A percentile compares a stretch with the other conserved stretches of the same genome.
Evolutionary conservation across 805 yeast species (phyloP).

Genomic region (Candida hungchunana): DNA sequence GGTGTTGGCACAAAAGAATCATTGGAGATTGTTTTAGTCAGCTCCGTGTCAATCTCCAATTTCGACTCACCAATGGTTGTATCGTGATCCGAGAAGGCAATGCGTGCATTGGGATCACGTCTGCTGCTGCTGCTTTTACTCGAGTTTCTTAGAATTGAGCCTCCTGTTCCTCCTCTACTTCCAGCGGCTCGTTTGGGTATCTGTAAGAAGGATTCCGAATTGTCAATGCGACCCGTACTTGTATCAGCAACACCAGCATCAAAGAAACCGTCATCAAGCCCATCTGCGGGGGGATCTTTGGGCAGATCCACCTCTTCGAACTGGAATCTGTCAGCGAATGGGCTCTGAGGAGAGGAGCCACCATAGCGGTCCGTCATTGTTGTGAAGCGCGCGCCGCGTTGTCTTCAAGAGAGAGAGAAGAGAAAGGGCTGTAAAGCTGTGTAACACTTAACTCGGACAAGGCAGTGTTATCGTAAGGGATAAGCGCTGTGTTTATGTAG

Average conservation of each 20-base stretch:
- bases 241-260: too few relatives aligned
- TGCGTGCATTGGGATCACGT: slow-evolving; percentile 20
- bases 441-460: too few relatives aligned
- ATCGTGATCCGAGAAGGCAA: slow-evolving; percentile 22
- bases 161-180: slow-evolving; percentile 9
- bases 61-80: slow-evolving; percentile 18
- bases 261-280: too few relatives aligned
- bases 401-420: neutral
- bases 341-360: slow-evolving; percentile 22
- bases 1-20: slow-evolving; percentile 27
- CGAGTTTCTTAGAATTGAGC: slow-evolving; percentile 23
- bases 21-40: slow-evolving; percentile 16
- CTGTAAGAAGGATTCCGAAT: slow-evolving; percentile 4
- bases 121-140: slow-evolving; percentile 10
- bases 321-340: slow-evolving; percentile 24
- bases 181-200: slow-evolving; percentile 13
- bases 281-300: slow-evolving; percentile 12
- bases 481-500: too few relatives aligned
- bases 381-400: neutral
- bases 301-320: slow-evolving; percentile 26
- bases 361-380: slow-evolving; percentile 12
- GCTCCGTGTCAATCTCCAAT: slow-evolving; percentile 7
- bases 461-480: too few relatives aligned
- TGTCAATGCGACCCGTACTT: slow-evolving; percentile 3
- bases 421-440: too few relatives aligned